phyloP scores from a whole-genome alignment of 2,329 filamentous ascomycete species.

The Penicillium sp. region DNA sequence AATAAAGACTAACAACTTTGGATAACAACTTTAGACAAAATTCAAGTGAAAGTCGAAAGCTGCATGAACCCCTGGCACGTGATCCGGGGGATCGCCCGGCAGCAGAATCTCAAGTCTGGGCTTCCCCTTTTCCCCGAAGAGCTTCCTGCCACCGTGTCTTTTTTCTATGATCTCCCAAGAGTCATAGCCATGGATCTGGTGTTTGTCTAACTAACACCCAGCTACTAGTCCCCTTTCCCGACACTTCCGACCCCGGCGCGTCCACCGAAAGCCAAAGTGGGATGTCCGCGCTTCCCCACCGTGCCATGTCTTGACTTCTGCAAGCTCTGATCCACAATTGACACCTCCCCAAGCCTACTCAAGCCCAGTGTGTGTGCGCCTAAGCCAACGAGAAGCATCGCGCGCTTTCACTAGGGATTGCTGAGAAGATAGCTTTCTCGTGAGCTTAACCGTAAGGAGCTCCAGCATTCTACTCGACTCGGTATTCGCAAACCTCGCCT shows the following conservation, averaged over 20 bases:
- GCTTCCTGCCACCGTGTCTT: constrained; percentile 26
- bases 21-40: background rate
- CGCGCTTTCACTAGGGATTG: background rate
- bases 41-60: background rate
- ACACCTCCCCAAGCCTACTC: background rate
- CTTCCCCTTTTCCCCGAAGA: constrained; percentile 19
- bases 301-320: constrained; percentile 12
- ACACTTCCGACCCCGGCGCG: background rate
- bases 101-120: constrained; percentile 10
- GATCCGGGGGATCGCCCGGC: constrained; percentile 17
- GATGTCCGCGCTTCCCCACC: constrained; percentile 16
- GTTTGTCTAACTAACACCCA: background rate
- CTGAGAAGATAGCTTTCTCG: background rate
- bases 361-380: background rate
- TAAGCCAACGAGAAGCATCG: too few species aligned
- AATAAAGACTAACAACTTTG: background rate
- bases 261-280: constrained; percentile 2
- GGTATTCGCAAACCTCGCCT: background rate
- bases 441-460: background rate
- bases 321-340: constrained; percentile 7
- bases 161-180: constrained; percentile 3
- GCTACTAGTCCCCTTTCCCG: background rate
- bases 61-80: constrained; percentile 13
- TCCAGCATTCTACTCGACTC: background rate
- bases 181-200: background rate